Conservation (phyloP, 345 rosid genomes). For the Isatis tinctoria region DNA sequence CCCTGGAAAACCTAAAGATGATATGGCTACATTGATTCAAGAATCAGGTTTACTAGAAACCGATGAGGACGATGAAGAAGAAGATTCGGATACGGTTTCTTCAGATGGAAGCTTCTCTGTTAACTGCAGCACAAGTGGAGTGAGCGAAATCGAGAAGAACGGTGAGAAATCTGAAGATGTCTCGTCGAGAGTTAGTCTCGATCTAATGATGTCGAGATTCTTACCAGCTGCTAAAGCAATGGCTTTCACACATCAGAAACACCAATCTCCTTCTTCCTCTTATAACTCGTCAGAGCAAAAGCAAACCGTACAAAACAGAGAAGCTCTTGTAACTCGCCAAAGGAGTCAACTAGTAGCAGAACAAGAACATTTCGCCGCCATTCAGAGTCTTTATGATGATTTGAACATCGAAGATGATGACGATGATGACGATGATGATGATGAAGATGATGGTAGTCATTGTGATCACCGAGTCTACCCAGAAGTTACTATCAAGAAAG, state of each 20-base stretch:
- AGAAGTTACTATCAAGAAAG: constrained; percentile 38
- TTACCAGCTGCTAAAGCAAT: constrained; percentile 97
- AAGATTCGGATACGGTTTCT: constrained; percentile 55
- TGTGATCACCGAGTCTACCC: constrained; percentile 15
- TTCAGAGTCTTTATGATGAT: constrained; percentile 38
- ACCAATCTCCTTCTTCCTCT: constrained; percentile 44
- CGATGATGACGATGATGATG: constrained; percentile 46
- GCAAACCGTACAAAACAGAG: constrained; percentile 41
- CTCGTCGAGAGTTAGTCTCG: constrained; percentile 42
- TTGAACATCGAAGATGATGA: constrained; percentile 41
- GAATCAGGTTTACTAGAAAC: constrained; percentile 27
- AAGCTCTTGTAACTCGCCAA: constrained; percentile 26
- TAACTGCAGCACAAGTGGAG: constrained; percentile 58
- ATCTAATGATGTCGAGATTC: constrained; percentile 92
- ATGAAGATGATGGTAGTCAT: constrained; percentile 28
- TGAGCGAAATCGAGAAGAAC: constrained; percentile 31
- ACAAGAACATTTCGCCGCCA: constrained; percentile 31
- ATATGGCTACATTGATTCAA: constrained; percentile 29
- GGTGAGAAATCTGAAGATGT: constrained; percentile 40
- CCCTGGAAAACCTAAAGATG: constrained; percentile 74
- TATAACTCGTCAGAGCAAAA: constrained; percentile 49
- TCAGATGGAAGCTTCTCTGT: constrained; percentile 52
- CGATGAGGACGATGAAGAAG: constrained; percentile 37
- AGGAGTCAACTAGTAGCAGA: constrained; percentile 31
- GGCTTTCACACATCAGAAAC: constrained; percentile 51